Base-by-base conservation (phyloP, 257 asterid genomes). In the Nyctanthes arbortristis region DNA sequence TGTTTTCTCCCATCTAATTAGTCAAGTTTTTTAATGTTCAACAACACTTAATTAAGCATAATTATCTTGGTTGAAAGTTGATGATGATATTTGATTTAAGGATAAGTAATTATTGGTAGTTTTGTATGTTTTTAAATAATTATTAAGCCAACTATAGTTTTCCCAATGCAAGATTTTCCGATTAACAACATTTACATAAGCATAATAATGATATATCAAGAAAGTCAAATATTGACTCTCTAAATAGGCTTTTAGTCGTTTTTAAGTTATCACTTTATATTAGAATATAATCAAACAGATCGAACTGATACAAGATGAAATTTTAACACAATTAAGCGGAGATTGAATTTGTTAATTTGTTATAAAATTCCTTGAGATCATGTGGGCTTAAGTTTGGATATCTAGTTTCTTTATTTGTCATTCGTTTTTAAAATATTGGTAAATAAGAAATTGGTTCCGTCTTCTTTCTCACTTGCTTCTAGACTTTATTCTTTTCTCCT, bases 11-110 rank as follows among this genome's bases (percentile, higher is more conserved):
- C 32, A 58, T 25, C 24, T 52, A 52, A 52, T 63, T 58, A 45
- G 81, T 77, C 79, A 77, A 80, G n/a, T 20, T 22, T 16, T 65
- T 75, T 73, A n/a, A n/a, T 67, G 65, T 71, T 55, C 33, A 62
- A 52, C 60, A 63, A 63, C 49, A 4, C 31, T 30, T 52, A 52
- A 20, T 7, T 22, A 52, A 8, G 29, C 16, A 22, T 22, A 52
- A 52, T 52, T 52, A 22, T 24, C 59, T 52, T 1, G 59, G 59
- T 52, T 24, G 59, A 52, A 52, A 52, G 31, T 52, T 52, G 8
- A 52, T 7, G n/a, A n/a, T n/a, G 14, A 22, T 20, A 20, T 52
- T 52, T 52, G 59, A 16, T 8, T 52, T 52, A 22, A 22, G 59
- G 59, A 20, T 52, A 52, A 52, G 6, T 1, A 52, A 52, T 52